Percentiles rank a stretch among this genome's conserved stretches.
Evolutionary conservation across 78 protist species (phyloP).

Genomic region (Dictyostelium firmibasis): DNA sequence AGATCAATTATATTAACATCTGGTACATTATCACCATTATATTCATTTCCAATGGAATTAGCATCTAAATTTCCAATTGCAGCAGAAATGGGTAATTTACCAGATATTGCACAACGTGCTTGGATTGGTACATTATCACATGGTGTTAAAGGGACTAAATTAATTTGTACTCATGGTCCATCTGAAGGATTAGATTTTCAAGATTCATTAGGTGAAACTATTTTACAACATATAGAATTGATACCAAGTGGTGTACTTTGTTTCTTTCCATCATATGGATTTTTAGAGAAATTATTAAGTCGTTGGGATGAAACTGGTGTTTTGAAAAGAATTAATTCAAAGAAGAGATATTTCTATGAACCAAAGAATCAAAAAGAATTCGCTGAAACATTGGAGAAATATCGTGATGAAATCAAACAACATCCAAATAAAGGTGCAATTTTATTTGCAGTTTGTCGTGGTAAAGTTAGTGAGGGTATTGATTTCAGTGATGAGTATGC

Average conservation of each 20-base stretch:
- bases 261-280: constrained; percentile 96
- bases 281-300: constrained; percentile 35
- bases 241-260: constrained; percentile 97
- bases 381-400: constrained; percentile 37
- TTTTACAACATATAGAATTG: constrained; percentile 81
- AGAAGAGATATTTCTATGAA: constrained; percentile 71
- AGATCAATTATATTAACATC: constrained; percentile 90
- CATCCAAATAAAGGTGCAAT: constrained; percentile 81
- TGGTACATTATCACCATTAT: constrained; percentile 98
- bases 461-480: constrained; percentile 96
- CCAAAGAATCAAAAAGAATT: constrained; percentile 68
- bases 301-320: constrained; percentile 73
- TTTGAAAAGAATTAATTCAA: background rate
- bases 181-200: constrained; percentile 65
- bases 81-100: constrained; percentile 59
- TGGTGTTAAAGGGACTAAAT: constrained; percentile 2
- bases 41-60: constrained; percentile 85
- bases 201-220: constrained; percentile 87
- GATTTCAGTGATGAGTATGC: constrained; percentile 95
- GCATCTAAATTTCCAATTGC: constrained; percentile 13
- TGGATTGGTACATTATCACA: constrained; percentile 71
- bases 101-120: constrained; percentile 77
- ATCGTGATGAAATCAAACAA: constrained; percentile 10
- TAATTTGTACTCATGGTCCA: constrained; percentile 74
- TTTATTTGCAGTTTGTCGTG: constrained; percentile 96